A percentile compares a stretch with the other conserved stretches of the same genome.
Evolutionary conservation across 2,329 filamentous ascomycete species (phyloP).

Genomic region (Monilinia polystroma): DNA sequence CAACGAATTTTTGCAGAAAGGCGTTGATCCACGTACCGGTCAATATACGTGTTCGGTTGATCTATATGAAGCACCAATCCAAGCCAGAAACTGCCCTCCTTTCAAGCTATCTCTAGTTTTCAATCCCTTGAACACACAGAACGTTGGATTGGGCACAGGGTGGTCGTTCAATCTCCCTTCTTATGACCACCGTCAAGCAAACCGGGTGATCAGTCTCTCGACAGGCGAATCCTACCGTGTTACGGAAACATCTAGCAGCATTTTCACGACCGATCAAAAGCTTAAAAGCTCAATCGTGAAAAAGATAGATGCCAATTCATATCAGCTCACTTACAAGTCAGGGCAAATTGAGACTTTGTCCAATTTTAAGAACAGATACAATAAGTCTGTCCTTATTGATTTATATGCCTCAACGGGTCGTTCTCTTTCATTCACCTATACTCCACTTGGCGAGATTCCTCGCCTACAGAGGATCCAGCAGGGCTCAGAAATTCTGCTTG

Average conservation of each 20-base stretch:
- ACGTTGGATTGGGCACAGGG: constrained; percentile 13
- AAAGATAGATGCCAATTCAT: constrained; percentile 1
- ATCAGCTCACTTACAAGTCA: constrained; percentile 19
- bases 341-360: constrained; percentile 15
- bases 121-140: constrained; percentile 9
- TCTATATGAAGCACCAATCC: constrained; percentile 12
- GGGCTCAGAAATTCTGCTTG: constrained; percentile 14
- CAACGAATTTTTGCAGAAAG: constrained; percentile 14
- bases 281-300: constrained; percentile 13
- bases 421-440: constrained; percentile 2
- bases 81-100: constrained; percentile 19
- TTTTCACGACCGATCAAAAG: constrained; percentile 9
- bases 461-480: constrained; percentile 19
- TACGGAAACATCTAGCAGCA: constrained; percentile 10
- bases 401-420: constrained; percentile 14
- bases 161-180: constrained; percentile 17
- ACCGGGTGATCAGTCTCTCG: constrained; percentile 1
- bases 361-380: constrained; percentile 13
- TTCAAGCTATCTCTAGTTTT: constrained; percentile 20
- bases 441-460: not conserved
- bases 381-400: constrained; percentile 11
- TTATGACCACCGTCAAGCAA: constrained; percentile 19
- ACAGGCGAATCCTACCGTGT: constrained; percentile 14
- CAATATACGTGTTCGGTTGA: constrained; percentile 19
- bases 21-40: constrained; percentile 16